A percentile compares a stretch with the other conserved stretches of the same genome.
Evolutionary conservation across 768 basidiomycete genomes (phyloP).

Genomic region (Leccinum truebloodii): DNA sequence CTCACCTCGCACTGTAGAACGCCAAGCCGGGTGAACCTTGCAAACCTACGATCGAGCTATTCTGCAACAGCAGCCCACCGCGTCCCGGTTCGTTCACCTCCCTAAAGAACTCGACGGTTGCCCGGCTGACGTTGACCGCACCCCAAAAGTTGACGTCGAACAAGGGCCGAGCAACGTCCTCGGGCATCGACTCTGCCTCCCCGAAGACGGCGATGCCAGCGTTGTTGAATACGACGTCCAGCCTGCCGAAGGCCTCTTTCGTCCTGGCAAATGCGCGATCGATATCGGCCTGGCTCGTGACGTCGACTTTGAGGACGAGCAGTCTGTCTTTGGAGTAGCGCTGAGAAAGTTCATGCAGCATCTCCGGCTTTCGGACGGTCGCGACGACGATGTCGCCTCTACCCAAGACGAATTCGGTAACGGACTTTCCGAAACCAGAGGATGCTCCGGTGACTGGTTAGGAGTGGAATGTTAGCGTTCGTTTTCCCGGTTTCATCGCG

Average conservation of each 20-base stretch:
- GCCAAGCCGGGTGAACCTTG: background rate
- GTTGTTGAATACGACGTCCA: conserved; percentile 27
- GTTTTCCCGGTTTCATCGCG: background rate
- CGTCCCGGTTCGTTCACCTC: conserved; percentile 35
- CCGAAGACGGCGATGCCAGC: conserved; percentile 17
- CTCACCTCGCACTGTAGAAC: background rate
- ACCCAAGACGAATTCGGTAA: conserved; percentile 33
- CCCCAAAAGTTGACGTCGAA: conserved; percentile 35
- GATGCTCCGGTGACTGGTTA: conserved; percentile 42
- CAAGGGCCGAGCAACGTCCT: conserved; percentile 19
- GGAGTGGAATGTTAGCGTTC: background rate
- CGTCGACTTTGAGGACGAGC: conserved; percentile 17
- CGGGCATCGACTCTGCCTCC: conserved; percentile 27
- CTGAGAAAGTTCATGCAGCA: conserved; percentile 9
- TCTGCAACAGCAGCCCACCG: conserved; percentile 21
- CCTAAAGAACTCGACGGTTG: conserved; percentile 34
- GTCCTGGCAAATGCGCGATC: conserved; percentile 12
- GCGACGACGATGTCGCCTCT: conserved; percentile 43
- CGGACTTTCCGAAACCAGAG: conserved; percentile 38
- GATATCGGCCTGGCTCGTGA: conserved; percentile 14
- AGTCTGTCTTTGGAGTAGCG: conserved; percentile 10
- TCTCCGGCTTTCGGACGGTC: conserved; percentile 41
- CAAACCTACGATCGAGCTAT: background rate
- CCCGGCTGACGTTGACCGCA: conserved; percentile 27
- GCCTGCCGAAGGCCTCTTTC: conserved; percentile 10